Conservation (phyloP, 768 basidiomycete genomes). For the Tylopilus rubrobrunneus region DNA sequence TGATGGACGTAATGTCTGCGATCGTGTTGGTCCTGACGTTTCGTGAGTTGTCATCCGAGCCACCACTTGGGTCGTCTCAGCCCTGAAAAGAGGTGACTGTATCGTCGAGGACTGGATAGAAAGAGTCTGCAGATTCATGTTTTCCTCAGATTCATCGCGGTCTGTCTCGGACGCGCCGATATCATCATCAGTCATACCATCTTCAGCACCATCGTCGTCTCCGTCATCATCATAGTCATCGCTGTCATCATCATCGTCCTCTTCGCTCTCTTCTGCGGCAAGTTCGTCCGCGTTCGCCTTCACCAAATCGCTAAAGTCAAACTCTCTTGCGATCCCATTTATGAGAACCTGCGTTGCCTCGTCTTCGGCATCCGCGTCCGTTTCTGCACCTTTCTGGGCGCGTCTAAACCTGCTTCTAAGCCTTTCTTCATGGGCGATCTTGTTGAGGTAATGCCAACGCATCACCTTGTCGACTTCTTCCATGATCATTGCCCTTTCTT, state of each 20-base stretch:
- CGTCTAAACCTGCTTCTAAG: conserved; percentile 80
- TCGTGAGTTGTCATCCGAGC: neutral
- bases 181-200: conserved; percentile 37
- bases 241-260: conserved; percentile 34
- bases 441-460: conserved; percentile 90
- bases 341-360: conserved; percentile 80
- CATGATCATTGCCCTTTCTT: conserved; percentile 73
- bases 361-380: conserved; percentile 65
- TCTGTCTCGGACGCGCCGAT: conserved; percentile 35
- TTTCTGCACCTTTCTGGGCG: conserved; percentile 38
- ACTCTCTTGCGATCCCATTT: conserved; percentile 73
- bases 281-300: conserved; percentile 77
- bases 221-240: conserved; percentile 37
- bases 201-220: conserved; percentile 38
- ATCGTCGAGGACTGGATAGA: neutral
- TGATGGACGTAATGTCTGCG: conserved; percentile 1
- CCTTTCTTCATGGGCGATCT: conserved; percentile 89
- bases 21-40: neutral
- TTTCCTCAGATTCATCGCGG: conserved; percentile 13
- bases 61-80: neutral
- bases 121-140: neutral
- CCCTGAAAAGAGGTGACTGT: neutral
- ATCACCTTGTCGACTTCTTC: conserved; percentile 87
- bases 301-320: conserved; percentile 78
- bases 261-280: conserved; percentile 67